Evolutionary conservation across 257 asterid genomes (phyloP), one percentile per base, ranked within the genome.

Genomic region (Asclepias syriaca): DNA sequence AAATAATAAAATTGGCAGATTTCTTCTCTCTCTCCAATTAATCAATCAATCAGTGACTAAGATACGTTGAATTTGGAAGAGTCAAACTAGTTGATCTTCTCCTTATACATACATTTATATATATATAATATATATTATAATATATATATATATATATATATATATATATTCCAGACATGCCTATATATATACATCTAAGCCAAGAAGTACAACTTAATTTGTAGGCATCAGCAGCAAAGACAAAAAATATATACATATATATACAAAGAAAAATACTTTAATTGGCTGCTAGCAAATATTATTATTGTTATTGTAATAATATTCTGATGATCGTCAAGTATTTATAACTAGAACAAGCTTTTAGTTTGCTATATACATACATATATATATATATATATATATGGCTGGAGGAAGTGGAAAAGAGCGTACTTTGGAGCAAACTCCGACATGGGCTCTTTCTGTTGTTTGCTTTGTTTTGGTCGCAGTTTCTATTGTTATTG

Each of bases 371-470:
- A 15, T 50, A 50, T 50, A 50, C 0, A 9, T 16, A 34, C 0
- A 3, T 34, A 6, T 12, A 50, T 50, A 50, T 4, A 50, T 14
- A 50, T 0, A 19, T 16, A 34, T 3, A 34, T 34, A 29, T 24
- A 91, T 91, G 97, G 95, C 95, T 15, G 97, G 91, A 74, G 93
- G 69, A 18, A 69, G 84, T 54, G 93, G 91, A 6, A 16, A 60
- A 89, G 90, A 78, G 81, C 71, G 92, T 69, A 63, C 98, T 27
- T 80, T 92, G 78, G 96, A 92, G 79, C 81, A 85, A 75, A 92
- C 98, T 1, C 94, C 98, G 80, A 92, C 98, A 14, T 92, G 98
- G 98, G 97, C 98, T 0, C 95, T 92, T 3, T 97, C 98, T 46
- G 86, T 84, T 1, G 95, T 92, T 24, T 90, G 95, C 57, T 92